phyloP scores from a whole-genome alignment of 768 basidiomycete genomes.

The Brasilioporus rufonigricans region DNA sequence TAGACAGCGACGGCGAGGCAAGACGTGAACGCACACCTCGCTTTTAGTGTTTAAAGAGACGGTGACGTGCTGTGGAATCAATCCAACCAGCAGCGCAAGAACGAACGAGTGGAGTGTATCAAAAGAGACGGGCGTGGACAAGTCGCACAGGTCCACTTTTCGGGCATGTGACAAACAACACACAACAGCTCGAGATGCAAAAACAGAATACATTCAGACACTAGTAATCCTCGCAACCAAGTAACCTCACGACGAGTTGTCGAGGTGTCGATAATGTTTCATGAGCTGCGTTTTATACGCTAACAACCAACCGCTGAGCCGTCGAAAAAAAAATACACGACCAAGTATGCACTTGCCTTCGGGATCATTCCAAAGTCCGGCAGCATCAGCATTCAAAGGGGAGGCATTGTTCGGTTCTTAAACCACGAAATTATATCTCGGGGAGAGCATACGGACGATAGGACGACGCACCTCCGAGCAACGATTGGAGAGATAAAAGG shows the following conservation, averaged over 20 bases:
- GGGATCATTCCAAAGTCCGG: slow-evolving; percentile 73
- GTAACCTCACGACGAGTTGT: slow-evolving; percentile 33
- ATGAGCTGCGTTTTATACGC: slow-evolving; percentile 72
- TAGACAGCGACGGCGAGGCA: background rate
- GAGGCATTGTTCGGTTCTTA: slow-evolving; percentile 92
- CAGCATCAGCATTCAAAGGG: slow-evolving; percentile 85
- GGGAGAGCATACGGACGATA: background rate
- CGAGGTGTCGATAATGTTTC: slow-evolving; percentile 65
- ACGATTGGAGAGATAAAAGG: slow-evolving; percentile 80
- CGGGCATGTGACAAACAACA: no score
- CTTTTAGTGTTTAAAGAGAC: background rate
- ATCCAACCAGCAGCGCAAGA: no score
- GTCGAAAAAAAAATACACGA: background rate
- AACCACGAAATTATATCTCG: background rate
- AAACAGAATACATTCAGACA: no score
- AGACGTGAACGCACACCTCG: background rate
- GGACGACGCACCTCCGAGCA: slow-evolving; percentile 72
- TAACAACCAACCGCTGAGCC: slow-evolving; percentile 25
- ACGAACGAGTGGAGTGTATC: no score
- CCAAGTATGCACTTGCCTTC: slow-evolving; percentile 43
- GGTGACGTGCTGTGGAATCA: background rate
- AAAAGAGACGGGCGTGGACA: background rate
- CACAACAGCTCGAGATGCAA: no score
- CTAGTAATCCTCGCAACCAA: background rate
- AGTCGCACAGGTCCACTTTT: background rate